These are phyloP conservation scores for Penicillium palitans DNA, from an alignment of 2,329 filamentous ascomycete genomes.

Conservation along the genomic window DNA sequence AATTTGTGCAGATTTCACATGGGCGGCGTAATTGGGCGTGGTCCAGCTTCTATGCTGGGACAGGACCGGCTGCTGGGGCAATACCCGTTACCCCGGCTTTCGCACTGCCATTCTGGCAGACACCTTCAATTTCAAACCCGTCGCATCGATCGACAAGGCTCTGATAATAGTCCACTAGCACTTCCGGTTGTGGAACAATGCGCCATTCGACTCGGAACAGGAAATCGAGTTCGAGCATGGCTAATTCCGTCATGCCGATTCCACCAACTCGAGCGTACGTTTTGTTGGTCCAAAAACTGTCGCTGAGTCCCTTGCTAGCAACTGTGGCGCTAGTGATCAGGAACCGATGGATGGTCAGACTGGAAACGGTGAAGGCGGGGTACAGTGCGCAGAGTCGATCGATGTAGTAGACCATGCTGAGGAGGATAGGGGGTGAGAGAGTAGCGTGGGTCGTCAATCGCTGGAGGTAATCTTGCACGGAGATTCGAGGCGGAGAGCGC, in stretches of 20 bases:
- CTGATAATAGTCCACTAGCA: constrained; percentile 88
- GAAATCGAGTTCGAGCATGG: constrained; percentile 89
- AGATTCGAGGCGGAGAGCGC: constrained; percentile 84
- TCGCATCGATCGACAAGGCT: constrained; percentile 72
- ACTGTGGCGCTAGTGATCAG: constrained; percentile 95
- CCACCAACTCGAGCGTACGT: constrained; percentile 94
- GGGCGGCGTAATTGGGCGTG: not conserved
- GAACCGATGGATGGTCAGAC: constrained; percentile 93
- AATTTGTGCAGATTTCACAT: constrained; percentile 5
- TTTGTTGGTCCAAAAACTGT: constrained; percentile 97
- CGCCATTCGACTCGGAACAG: constrained; percentile 91
- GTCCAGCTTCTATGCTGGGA: not conserved
- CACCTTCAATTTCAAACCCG: constrained; percentile 56
- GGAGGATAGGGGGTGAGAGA: constrained; percentile 85
- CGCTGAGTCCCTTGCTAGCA: constrained; percentile 90
- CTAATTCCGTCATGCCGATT: constrained; percentile 84
- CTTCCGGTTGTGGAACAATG: constrained; percentile 93
- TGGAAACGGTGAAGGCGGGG: constrained; percentile 93
- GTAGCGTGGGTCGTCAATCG: constrained; percentile 92
- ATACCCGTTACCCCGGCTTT: constrained; percentile 13
- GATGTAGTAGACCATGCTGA: constrained; percentile 99
- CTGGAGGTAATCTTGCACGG: constrained; percentile 89
- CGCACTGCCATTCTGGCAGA: constrained; percentile 10
- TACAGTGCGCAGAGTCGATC: constrained; percentile 91
- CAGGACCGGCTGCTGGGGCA: constrained; percentile 13